Evolutionary conservation across 2,329 filamentous ascomycete species (phyloP), one percentile per base, ranked within the genome.

Genomic region (Coniochaeta sp.): DNA sequence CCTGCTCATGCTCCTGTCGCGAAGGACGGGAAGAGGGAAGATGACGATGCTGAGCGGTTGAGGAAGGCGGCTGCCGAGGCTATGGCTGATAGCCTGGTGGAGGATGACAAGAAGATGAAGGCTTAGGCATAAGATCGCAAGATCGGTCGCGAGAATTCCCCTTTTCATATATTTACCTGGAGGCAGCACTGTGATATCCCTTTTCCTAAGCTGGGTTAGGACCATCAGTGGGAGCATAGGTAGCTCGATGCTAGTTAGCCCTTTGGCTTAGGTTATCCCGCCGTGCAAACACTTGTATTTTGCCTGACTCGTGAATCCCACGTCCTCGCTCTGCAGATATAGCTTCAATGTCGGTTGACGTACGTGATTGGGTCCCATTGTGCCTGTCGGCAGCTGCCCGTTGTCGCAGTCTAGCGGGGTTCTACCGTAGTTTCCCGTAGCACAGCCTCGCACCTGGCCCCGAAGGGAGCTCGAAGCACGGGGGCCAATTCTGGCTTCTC

Each of bases 11-110:
- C n/a, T n/a, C n/a, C n/a, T n/a, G n/a, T n/a, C n/a, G n/a, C n/a
- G n/a, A n/a, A n/a, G n/a, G n/a, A 22, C 33, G 33, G 38, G 38
- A 26, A 22, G 12, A 38, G 18, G 33, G 9, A 73, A 71, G 62
- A 82, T 51, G 76, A 84, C 53, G 75, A 65, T 35, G 47, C 54
- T 56, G 85, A 83, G 62, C 78, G 77, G 61, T 66, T 84, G 61
- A 86, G 84, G 73, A 79, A 85, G 66, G 83, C 81, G 1, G 82
- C 85, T 24, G 77, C 78, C 10, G 78, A 81, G 63, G 78, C 78
- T 13, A 82, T 82, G 78, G 70, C 76, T 9, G 78, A 81, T 33
- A 80, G 71, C 55, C 61, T 82, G 53, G 74, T 79, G 35, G 71
- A 73, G 35, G 67, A 66, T 33, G 70, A 70, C 58, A 55, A 58